phyloP scores from a whole-genome alignment of 352 stramenopile species.

The Phytophthora chlamydospora region DNA sequence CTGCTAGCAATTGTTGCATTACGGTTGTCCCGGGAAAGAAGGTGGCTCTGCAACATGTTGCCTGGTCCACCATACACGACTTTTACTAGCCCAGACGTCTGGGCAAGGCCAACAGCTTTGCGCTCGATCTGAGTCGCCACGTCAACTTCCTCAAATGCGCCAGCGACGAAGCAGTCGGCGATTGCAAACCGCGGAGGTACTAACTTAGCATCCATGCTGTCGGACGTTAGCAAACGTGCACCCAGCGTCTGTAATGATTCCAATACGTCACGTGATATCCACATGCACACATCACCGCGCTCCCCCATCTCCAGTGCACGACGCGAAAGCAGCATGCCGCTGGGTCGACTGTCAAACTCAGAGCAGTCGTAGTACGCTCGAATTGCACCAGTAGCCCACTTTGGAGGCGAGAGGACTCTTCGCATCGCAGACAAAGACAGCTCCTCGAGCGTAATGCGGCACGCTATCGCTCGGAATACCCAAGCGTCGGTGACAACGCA shows the following conservation, averaged over 20 bases:
- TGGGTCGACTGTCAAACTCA: constrained; percentile 5
- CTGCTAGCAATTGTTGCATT: constrained; percentile 22
- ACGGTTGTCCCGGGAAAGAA: constrained; percentile 40
- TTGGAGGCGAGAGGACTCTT: not conserved
- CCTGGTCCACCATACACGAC: constrained; percentile 34
- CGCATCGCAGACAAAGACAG: constrained; percentile 7
- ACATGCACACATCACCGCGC: constrained; percentile 5
- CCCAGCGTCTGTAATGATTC: constrained; percentile 7
- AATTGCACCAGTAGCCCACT: constrained; percentile 11
- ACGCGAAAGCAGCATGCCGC: not conserved
- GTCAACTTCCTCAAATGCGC: constrained; percentile 15
- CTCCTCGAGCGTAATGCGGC: constrained; percentile 4
- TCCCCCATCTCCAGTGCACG: constrained; percentile 1
- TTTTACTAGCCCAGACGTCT: constrained; percentile 30
- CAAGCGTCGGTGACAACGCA: constrained; percentile 10
- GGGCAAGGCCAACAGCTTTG: constrained; percentile 24
- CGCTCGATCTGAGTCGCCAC: constrained; percentile 19
- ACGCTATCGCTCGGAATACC: constrained; percentile 4
- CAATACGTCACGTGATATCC: constrained; percentile 10
- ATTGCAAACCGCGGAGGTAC: constrained; percentile 29
- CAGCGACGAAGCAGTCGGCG: constrained; percentile 27
- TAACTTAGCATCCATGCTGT: not conserved
- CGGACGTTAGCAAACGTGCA: not conserved
- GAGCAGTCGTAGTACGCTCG: constrained; percentile 29
- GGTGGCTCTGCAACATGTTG: constrained; percentile 33